These are phyloP conservation scores for Coemansia sp. DNA, from an alignment of 192 early-diverging fungal species.

Conservation along the genomic window DNA sequence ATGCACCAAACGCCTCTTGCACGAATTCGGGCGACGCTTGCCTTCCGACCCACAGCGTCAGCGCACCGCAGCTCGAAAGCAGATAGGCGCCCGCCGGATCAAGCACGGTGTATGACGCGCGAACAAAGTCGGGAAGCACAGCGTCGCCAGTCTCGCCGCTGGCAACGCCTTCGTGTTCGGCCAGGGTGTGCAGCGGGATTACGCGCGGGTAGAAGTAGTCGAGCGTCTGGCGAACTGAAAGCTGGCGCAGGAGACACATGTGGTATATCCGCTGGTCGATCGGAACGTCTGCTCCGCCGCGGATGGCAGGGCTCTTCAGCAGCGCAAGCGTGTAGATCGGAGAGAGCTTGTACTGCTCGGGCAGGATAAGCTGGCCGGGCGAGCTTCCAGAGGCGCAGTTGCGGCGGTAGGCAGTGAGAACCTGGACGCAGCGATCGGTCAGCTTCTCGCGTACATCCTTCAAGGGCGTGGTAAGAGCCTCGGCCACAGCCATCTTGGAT, in stretches of 20 bases:
- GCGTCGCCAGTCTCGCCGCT: slow-evolving; percentile 59
- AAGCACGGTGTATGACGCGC: slow-evolving; percentile 76
- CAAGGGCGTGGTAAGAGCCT: slow-evolving; percentile 69
- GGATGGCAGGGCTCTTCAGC: slow-evolving; percentile 80
- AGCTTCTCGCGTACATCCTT: slow-evolving; percentile 77
- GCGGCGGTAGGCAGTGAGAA: slow-evolving; percentile 87
- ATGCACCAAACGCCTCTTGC: slow-evolving; percentile 77
- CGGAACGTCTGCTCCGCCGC: slow-evolving; percentile 69
- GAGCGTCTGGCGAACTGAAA: slow-evolving; percentile 73
- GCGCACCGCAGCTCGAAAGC: slow-evolving; percentile 74
- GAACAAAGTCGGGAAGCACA: slow-evolving; percentile 62
- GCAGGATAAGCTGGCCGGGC: slow-evolving; percentile 93
- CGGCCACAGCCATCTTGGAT: slow-evolving; percentile 74
- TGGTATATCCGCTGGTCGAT: slow-evolving; percentile 78
- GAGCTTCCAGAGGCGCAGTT: slow-evolving; percentile 85
- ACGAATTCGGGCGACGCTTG: slow-evolving; percentile 64
- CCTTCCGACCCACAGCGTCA: slow-evolving; percentile 88
- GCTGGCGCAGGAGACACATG: slow-evolving; percentile 75
- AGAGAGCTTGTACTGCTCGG: slow-evolving; percentile 92
- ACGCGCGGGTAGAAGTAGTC: slow-evolving; percentile 83
- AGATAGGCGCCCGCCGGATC: slow-evolving; percentile 78
- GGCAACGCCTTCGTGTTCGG: slow-evolving; percentile 47
- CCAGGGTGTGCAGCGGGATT: slow-evolving; percentile 66
- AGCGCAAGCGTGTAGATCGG: slow-evolving; percentile 84
- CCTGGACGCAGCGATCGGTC: slow-evolving; percentile 83